Percentiles rank a stretch among this genome's conserved stretches.
Evolutionary conservation across 495 filamentous ascomycete genomes (phyloP).

Genomic region (Podospora comata): DNA sequence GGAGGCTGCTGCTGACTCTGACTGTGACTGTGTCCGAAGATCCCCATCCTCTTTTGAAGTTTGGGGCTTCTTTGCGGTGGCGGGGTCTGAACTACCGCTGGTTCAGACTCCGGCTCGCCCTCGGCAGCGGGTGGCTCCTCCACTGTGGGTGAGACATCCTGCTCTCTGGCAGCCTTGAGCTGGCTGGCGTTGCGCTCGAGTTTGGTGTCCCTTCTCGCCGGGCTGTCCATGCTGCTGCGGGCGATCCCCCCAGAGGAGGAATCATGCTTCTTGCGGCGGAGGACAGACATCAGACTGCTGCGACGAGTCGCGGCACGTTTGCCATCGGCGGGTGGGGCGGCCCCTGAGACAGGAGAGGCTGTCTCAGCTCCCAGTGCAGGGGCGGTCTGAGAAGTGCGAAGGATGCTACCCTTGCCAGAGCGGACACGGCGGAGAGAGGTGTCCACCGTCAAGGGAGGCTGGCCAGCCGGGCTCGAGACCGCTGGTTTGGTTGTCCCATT

Average conservation of each 20-base stretch:
- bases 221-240: slow-evolving; percentile 45
- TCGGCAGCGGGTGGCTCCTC: slow-evolving; percentile 3
- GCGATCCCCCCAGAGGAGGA: slow-evolving; percentile 37
- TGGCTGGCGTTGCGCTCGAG: slow-evolving; percentile 48
- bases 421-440: slow-evolving; percentile 30
- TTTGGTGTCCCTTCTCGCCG: slow-evolving; percentile 49
- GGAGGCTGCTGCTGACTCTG: background rate
- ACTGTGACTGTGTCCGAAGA: background rate
- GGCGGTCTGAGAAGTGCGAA: slow-evolving; percentile 28
- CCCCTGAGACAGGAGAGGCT: background rate
- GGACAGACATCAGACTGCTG: slow-evolving; percentile 44
- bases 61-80: slow-evolving; percentile 25
- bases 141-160: background rate
- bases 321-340: background rate
- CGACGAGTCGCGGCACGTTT: slow-evolving; percentile 15
- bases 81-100: background rate
- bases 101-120: background rate
- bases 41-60: slow-evolving; percentile 33
- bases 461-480: background rate
- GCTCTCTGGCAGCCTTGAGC: slow-evolving; percentile 32
- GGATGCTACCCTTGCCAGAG: slow-evolving; percentile 35
- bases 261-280: slow-evolving; percentile 47
- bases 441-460: background rate
- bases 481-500: slow-evolving; percentile 26
- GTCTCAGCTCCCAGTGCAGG: slow-evolving; percentile 11